phyloP scores from a whole-genome alignment of 31 red algal genomes.

The Asparagopsis taxiformis region DNA sequence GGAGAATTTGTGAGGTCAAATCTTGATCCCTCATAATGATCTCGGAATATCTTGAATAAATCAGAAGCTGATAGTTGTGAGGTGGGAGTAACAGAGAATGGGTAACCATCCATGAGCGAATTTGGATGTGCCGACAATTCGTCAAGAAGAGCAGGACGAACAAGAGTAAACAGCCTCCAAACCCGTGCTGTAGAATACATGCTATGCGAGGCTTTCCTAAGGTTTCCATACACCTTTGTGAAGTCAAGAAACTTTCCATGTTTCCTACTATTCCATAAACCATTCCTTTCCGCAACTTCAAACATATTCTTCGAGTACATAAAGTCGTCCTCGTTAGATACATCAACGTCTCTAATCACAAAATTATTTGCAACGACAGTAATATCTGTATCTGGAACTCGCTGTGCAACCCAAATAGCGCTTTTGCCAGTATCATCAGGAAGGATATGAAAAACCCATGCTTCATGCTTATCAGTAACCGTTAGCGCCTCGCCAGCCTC shows the following conservation, averaged over 20 bases:
- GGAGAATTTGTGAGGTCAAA: slow-evolving; percentile 45
- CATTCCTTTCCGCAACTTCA: slow-evolving; percentile 29
- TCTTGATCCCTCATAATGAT: slow-evolving; percentile 66
- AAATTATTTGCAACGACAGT: slow-evolving; percentile 72
- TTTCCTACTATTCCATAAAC: slow-evolving; percentile 25
- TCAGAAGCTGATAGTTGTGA: slow-evolving; percentile 13
- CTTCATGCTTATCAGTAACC: slow-evolving; percentile 54
- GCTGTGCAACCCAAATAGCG: slow-evolving; percentile 73
- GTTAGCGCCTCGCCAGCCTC: slow-evolving; percentile 72
- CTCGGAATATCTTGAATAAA: slow-evolving; percentile 51
- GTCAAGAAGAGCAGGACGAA: slow-evolving; percentile 21
- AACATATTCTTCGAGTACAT: slow-evolving; percentile 47
- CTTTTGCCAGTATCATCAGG: slow-evolving; percentile 62
- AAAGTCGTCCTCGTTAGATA: slow-evolving; percentile 32
- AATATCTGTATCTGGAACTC: slow-evolving; percentile 61
- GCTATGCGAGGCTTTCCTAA: slow-evolving; percentile 13
- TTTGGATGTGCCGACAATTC: slow-evolving; percentile 32
- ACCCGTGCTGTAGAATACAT: slow-evolving; percentile 48
- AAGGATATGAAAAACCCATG: slow-evolving; percentile 70
- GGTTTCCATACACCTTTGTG: slow-evolving; percentile 31
- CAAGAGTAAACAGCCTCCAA: slow-evolving; percentile 51
- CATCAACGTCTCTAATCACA: slow-evolving; percentile 51
- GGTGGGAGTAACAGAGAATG: slow-evolving; percentile 47
- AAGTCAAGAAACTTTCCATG: slow-evolving; percentile 41
- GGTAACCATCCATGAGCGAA: slow-evolving; percentile 50